Percentiles rank a stretch among this genome's conserved stretches.
These are phyloP conservation scores for Irpex sp. DNA, from an alignment of 1,284 basidiomycete genomes.

Conservation along the genomic window DNA sequence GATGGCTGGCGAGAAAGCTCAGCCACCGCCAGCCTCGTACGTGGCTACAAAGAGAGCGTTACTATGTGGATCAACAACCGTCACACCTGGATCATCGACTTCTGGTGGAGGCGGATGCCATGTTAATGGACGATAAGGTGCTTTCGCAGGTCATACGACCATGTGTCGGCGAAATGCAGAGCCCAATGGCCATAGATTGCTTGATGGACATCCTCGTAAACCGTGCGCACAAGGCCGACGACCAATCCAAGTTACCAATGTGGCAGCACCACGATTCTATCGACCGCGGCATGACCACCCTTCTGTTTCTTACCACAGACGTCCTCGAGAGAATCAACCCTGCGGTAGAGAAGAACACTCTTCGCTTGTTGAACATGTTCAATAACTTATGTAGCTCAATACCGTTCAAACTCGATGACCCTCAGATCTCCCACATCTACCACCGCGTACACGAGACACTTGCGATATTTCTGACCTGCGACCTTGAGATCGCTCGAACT, in stretches of 20 bases:
- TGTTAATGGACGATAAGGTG: conserved; percentile 23
- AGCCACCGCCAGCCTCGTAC: neutral
- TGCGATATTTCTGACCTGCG: conserved; percentile 5
- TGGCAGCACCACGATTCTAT: conserved; percentile 16
- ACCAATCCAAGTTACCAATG: conserved; percentile 11
- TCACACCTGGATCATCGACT: conserved; percentile 14
- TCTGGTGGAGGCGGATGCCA: conserved; percentile 19
- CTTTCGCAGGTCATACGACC: conserved; percentile 15
- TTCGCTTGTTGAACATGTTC: conserved; percentile 11
- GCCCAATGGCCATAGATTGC: conserved; percentile 11
- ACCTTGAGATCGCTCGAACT: conserved; percentile 1
- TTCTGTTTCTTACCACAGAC: conserved; percentile 16
- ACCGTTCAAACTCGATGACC: conserved; percentile 16
- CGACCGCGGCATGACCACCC: conserved; percentile 11
- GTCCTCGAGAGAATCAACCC: conserved; percentile 13
- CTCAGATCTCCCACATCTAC: conserved; percentile 10
- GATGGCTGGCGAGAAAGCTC: neutral
- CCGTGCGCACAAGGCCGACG: conserved; percentile 13
- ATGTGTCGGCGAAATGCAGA: conserved; percentile 12
- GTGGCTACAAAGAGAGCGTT: neutral
- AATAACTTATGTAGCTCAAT: conserved; percentile 15
- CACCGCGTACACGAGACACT: conserved; percentile 16
- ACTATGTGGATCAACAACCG: neutral
- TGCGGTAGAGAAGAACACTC: neutral
- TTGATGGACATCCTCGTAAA: conserved; percentile 15